Base-by-base conservation (phyloP, 2,329 filamentous ascomycete species). In the Trichothecium roseum region DNA sequence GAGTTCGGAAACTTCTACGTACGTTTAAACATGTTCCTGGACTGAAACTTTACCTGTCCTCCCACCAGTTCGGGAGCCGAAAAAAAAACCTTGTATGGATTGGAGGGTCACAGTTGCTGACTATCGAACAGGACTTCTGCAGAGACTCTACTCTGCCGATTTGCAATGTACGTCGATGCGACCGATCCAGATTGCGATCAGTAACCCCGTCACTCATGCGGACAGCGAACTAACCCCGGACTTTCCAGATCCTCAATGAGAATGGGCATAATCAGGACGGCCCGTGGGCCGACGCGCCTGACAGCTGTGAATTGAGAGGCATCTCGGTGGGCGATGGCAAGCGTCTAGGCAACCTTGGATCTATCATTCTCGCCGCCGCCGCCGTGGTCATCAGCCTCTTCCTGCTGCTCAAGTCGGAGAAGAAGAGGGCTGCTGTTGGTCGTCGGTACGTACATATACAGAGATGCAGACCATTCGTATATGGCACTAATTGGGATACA, bases 401-500 rank as follows among this genome's bases (percentile, higher is more conserved):
- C 47, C 66, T 98, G 39, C 50, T 96, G 57, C 74, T 81, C 62
- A 72, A 77, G 46, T 94, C 91, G 15, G 84, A 96, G 51, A 76
- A 74, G 55, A 96, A 98, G 64, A 80, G 83, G 58, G 91, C 91
- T 37, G 91, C 91, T 37, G 91, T 98, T 32, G 91, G 91, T 40
- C 72, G 91, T 65, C 84, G 87, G 87, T 93, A 63, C 42, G 70
- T 49, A 37, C 12, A 28, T 30, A 22, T 16, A 17, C n/a, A 20
- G 29, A 8, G 28, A 30, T 14, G 22, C 30, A 28, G 28, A 15
- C 29, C 17, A 30, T 28, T 34, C 8, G 37, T 18, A 7, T 7
- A 29, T n/a, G 8, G 13, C 13, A 29, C 28, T 29, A n/a, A 16
- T n/a, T 29, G 13, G 7, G 28, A 30, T 13, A 7, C 52, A 94